Conservation (phyloP, 2,329 filamentous ascomycete species). For the Orbilia oligospora region DNA sequence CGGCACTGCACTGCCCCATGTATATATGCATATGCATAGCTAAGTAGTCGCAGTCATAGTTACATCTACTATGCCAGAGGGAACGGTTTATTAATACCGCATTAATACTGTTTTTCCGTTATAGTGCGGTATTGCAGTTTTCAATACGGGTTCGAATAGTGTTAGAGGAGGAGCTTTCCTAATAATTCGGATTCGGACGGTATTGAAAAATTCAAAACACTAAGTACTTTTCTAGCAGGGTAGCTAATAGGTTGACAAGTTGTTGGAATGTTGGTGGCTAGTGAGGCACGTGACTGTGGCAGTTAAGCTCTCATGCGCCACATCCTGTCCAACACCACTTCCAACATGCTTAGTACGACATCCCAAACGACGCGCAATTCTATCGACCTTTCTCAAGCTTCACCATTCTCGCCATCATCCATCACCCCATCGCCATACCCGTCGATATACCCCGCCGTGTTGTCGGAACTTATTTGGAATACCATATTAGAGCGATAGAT, state of each 20-base stretch:
- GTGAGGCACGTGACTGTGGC: not conserved
- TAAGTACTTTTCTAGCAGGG: too few relatives aligned
- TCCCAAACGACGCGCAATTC: slow-evolving; percentile 61
- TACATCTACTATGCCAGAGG: too few relatives aligned
- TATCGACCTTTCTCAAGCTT: slow-evolving; percentile 49
- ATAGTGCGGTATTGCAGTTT: too few relatives aligned
- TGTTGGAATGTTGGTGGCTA: slow-evolving; percentile 48
- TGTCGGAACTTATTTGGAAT: not conserved
- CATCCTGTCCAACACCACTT: slow-evolving; percentile 39
- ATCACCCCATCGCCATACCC: slow-evolving; percentile 21
- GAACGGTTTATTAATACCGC: too few relatives aligned
- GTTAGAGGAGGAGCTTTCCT: too few relatives aligned
- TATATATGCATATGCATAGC: too few relatives aligned
- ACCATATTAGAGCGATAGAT: slow-evolving; percentile 4
- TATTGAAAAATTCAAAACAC: too few relatives aligned
- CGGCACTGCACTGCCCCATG: too few relatives aligned
- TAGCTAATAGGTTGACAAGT: slow-evolving; percentile 9
- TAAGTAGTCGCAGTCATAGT: not conserved
- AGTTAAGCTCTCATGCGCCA: slow-evolving; percentile 48
- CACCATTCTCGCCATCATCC: slow-evolving; percentile 38
- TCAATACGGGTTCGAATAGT: too few relatives aligned
- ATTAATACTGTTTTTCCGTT: too few relatives aligned
- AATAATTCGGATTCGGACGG: too few relatives aligned
- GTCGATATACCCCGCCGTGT: slow-evolving; percentile 7
- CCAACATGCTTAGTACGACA: slow-evolving; percentile 37